Conservation (phyloP, 192 early-diverging fungal species). For the Haplosporangium gracile region DNA sequence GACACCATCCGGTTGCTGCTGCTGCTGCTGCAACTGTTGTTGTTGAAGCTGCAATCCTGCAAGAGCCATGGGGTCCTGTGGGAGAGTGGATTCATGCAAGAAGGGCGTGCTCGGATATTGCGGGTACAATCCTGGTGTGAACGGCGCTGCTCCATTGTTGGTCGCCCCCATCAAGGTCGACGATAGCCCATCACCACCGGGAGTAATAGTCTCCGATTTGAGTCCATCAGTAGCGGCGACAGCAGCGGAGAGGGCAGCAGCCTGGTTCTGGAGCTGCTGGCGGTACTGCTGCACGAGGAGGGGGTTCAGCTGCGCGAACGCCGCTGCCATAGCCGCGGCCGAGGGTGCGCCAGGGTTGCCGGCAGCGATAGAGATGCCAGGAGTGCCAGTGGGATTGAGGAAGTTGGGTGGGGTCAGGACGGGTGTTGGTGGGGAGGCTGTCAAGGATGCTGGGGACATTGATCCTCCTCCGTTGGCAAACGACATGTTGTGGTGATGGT, state of each 20-base stretch:
- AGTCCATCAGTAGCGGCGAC: neutral
- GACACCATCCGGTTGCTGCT: neutral
- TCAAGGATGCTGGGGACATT: slow-evolving; percentile 37
- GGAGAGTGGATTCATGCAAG: neutral
- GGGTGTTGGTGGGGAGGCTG: slow-evolving; percentile 50
- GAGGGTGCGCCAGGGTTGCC: neutral
- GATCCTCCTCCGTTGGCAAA: slow-evolving; percentile 16
- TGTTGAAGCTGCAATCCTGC: slow-evolving; percentile 17
- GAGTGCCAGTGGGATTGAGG: neutral
- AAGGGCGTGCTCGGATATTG: slow-evolving; percentile 15
- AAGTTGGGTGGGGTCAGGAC: slow-evolving; percentile 32
- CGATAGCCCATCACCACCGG: slow-evolving; percentile 3
- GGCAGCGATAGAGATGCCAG: neutral
- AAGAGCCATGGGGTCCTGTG: slow-evolving; percentile 17
- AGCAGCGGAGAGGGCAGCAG: slow-evolving; percentile 7
- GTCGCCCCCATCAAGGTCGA: neutral
- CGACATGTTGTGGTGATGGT: slow-evolving; percentile 1
- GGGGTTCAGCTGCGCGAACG: slow-evolving; percentile 17
- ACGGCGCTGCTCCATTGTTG: slow-evolving; percentile 7
- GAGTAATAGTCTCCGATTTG: neutral
- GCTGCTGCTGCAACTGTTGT: slow-evolving; percentile 26
- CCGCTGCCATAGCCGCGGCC: neutral
- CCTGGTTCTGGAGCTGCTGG: slow-evolving; percentile 40
- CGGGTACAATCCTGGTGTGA: slow-evolving; percentile 21
- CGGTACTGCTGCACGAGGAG: slow-evolving; percentile 48